A percentile compares a stretch with the other conserved stretches of the same genome.
Conservation (phyloP, 148 eudicot genomes). For the Suaeda aralocaspica region DNA sequence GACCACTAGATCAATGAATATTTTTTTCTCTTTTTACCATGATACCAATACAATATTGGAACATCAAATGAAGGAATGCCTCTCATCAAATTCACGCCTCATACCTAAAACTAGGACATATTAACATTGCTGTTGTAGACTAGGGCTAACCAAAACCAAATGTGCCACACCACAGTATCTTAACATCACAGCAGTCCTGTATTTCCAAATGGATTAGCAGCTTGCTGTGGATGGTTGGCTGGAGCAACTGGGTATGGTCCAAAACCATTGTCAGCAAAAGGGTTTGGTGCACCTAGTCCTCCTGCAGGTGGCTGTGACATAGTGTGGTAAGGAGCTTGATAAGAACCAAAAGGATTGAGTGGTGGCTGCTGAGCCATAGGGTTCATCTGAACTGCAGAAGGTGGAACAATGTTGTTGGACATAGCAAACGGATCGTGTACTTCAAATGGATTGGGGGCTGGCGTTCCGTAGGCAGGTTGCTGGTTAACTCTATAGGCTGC, state of each 20-base stretch:
- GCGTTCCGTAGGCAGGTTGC: constrained; percentile 71
- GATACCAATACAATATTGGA: constrained; percentile 7
- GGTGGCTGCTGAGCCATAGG: constrained; percentile 49
- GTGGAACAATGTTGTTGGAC: constrained; percentile 51
- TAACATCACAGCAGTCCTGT: constrained; percentile 32
- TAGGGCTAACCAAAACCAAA: not conserved
- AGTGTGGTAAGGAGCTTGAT: constrained; percentile 55
- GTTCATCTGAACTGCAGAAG: constrained; percentile 68
- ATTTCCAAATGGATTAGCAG: constrained; percentile 43
- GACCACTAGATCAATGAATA: constrained; percentile 6
- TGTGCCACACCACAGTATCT: constrained; percentile 8
- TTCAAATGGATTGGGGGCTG: constrained; percentile 89
- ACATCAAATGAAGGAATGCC: not conserved
- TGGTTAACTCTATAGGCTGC: constrained; percentile 75
- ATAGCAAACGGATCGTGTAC: constrained; percentile 73
- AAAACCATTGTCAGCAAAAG: constrained; percentile 35
- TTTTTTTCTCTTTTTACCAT: not conserved
- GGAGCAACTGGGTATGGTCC: constrained; percentile 31
- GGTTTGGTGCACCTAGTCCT: constrained; percentile 31
- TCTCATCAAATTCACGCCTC: constrained; percentile 2
- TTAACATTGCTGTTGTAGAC: constrained; percentile 15
- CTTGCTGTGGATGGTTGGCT: constrained; percentile 28
- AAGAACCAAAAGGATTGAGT: constrained; percentile 62
- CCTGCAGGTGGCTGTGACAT: constrained; percentile 41
- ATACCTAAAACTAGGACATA: constrained; percentile 10